Evolutionary conservation across 805 yeast genomes (phyloP).

Genomic region (Hagleromyces aurorensis): DNA sequence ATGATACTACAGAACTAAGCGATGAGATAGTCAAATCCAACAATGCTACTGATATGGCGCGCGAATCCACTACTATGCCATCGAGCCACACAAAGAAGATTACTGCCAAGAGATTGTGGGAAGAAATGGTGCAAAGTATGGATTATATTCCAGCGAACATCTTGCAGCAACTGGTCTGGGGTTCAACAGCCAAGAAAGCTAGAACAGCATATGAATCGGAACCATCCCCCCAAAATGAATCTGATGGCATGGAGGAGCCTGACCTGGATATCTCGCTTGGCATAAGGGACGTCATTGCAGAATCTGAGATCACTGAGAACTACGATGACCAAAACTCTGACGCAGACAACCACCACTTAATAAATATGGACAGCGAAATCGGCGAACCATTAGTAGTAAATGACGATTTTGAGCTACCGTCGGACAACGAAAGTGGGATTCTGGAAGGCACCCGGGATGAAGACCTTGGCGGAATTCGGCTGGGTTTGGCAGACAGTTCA

Average conservation of each 20-base stretch:
- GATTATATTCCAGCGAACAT: constrained; percentile 16
- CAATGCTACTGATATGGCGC: constrained; percentile 2
- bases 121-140: constrained; percentile 14
- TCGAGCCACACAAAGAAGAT: constrained; percentile 1
- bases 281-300: constrained; percentile 14
- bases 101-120: constrained; percentile 18
- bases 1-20: constrained; percentile 16
- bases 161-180: constrained; percentile 11
- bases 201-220: no score
- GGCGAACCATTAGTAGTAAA: constrained; percentile 7
- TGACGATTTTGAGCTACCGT: constrained; percentile 1
- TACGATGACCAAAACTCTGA: constrained; percentile 6
- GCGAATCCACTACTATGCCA: not conserved
- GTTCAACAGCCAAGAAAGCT: constrained; percentile 16
- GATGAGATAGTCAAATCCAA: constrained; percentile 11
- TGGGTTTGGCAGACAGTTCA: constrained; percentile 2
- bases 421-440: constrained; percentile 1
- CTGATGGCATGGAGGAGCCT: constrained; percentile 11
- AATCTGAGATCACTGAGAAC: constrained; percentile 3
- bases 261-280: constrained; percentile 22
- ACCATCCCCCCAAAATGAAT: constrained; percentile 3
- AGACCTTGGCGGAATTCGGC: constrained; percentile 7
- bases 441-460: constrained; percentile 3
- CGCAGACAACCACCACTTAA: constrained; percentile 9
- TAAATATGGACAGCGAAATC: constrained; percentile 12